Base-by-base conservation (phyloP, 2,329 filamentous ascomycete genomes). In the Neonectria neomacrospora region DNA sequence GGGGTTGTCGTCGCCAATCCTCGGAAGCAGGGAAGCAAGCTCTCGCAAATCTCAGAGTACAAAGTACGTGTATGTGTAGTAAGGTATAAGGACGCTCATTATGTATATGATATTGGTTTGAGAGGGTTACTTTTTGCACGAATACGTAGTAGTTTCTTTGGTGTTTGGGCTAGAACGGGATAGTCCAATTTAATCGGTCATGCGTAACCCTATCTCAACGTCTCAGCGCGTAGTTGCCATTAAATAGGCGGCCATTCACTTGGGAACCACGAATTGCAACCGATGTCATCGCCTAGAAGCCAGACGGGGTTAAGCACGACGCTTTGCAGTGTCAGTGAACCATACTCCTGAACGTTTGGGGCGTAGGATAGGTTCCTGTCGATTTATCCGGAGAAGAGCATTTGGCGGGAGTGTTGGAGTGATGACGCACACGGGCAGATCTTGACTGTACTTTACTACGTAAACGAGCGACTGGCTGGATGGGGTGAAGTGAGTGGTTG, bases 41-140 rank as follows among this genome's bases (percentile, higher is more conserved):
- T 56, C 18, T 18, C 41, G 42, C 51, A 22, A 41, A 42, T 34
- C 41, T 55, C 53, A 26, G 18, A 47, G 12, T n/a, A 28, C 44
- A 4, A 11, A 30, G 51, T 37, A 45, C 37, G n/a, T 41, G 51
- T 37, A 45, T 22, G n/a, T 41, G 8, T 23, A 18, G 26, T 9
- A 26, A 3, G 23, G 23, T 26, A 42, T 54, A 20, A 28, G 18
- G 12, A 32, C 20, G 26, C 37, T 55, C 53, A 47, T 18, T 42
- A 11, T 12, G 16, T 20, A 37, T 37, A 14, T 47, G 53, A 14
- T 8, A 32, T 42, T 16, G 11, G 9, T 42, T 44, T 44, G n/a
- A 41, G n/a, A 18, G 8, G 37, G n/a, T 11, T 18, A 12, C 10
- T 41, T 18, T 39, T 41, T 41, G n/a, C 37, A 20, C n/a, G 9